Evolutionary conservation across 208 protist genomes (phyloP).

Genomic region (Angomonas ambiguus): DNA sequence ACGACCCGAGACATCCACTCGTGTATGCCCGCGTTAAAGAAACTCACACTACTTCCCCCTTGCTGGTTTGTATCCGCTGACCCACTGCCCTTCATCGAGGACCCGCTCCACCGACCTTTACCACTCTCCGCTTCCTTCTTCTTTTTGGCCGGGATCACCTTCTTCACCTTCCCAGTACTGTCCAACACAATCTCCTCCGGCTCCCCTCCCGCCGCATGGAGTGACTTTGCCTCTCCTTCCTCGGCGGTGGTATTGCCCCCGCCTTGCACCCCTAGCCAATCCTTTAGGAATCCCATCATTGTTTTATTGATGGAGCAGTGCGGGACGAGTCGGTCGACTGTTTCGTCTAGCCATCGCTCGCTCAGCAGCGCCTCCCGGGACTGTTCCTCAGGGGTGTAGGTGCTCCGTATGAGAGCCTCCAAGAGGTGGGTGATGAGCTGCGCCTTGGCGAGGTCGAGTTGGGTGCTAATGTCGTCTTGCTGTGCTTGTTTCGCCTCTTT

Average conservation of each 20-base stretch:
- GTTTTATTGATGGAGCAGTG: conserved; percentile 41
- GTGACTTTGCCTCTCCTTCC: not conserved
- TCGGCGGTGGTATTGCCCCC: not conserved
- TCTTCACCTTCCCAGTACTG: not conserved
- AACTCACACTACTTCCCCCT: conserved; percentile 8
- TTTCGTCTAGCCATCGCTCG: conserved; percentile 52
- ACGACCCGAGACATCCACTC: conserved; percentile 69
- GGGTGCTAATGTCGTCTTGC: conserved; percentile 15
- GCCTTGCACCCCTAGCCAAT: conserved; percentile 24
- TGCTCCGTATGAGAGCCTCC: conserved; percentile 44
- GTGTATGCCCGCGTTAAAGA: conserved; percentile 61
- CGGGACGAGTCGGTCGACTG: conserved; percentile 51
- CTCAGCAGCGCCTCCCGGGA: conserved; percentile 41
- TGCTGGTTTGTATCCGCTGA: not conserved
- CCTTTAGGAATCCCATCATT: conserved; percentile 48
- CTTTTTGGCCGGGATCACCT: not conserved
- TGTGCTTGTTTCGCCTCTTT: not conserved
- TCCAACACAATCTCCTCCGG: not conserved
- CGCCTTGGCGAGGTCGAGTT: conserved; percentile 65
- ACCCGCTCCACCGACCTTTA: not conserved
- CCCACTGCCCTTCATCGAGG: not conserved
- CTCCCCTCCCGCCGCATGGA: conserved; percentile 11
- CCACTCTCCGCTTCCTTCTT: not conserved
- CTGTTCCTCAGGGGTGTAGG: conserved; percentile 16
- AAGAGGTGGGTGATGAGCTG: conserved; percentile 59